Conservation (phyloP, 2,329 filamentous ascomycete genomes). For the Thermothelomyces thermophilus region DNA sequence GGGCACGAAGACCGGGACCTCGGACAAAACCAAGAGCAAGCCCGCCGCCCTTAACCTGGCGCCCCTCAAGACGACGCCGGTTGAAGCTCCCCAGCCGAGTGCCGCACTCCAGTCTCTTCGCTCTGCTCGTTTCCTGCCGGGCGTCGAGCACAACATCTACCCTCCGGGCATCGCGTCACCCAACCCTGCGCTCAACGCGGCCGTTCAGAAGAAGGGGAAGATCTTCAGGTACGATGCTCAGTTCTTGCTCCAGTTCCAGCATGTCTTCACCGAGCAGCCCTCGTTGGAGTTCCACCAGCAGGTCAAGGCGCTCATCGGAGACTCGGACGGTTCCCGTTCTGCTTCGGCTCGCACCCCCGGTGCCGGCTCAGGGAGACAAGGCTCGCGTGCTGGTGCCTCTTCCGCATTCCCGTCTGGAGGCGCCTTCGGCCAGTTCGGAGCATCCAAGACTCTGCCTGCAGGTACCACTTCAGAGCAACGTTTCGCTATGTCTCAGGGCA, state of each 20-base stretch:
- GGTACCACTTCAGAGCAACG: constrained; percentile 74
- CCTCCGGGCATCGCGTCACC: constrained; percentile 79
- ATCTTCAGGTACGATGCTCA: constrained; percentile 92
- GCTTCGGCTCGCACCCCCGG: constrained; percentile 54
- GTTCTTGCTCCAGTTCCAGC: constrained; percentile 94
- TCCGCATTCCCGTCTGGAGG: constrained; percentile 37
- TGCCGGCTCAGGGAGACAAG: constrained; percentile 39
- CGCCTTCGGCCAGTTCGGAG: constrained; percentile 65
- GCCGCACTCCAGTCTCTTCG: constrained; percentile 90
- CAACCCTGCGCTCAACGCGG: constrained; percentile 82
- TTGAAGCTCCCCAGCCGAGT: constrained; percentile 88
- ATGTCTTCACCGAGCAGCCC: constrained; percentile 93
- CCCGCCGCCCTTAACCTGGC: constrained; percentile 84
- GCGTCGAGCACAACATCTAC: constrained; percentile 73
- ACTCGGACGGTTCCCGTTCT: constrained; percentile 59
- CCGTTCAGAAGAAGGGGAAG: constrained; percentile 70
- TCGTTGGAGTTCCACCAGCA: constrained; percentile 88
- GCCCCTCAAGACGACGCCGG: constrained; percentile 69
- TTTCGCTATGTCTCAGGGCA: constrained; percentile 57
- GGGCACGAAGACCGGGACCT: constrained; percentile 47
- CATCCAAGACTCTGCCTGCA: constrained; percentile 57
- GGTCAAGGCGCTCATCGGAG: constrained; percentile 80
- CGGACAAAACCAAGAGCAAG: constrained; percentile 62
- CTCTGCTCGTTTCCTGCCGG: constrained; percentile 79
- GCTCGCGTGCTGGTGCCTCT: constrained; percentile 46